Evolutionary conservation across 371 early-diverging fungal species (phyloP), one percentile per base, ranked within the genome.

Genomic region (Mortierella sp.): DNA sequence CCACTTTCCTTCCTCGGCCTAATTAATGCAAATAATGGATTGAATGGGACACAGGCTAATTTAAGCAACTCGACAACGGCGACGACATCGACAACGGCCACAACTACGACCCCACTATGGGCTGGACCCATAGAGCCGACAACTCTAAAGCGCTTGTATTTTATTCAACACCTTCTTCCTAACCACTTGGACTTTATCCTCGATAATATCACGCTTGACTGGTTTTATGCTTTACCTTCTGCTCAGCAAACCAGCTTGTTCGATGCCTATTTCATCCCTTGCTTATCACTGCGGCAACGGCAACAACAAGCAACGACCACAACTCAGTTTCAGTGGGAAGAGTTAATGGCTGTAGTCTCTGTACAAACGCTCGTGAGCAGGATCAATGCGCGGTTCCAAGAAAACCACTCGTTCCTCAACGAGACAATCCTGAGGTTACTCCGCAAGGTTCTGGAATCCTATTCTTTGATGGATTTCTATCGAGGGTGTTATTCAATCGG

Each of bases 321-420:
- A 52, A 24, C 35, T 30, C 20, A 37, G 22, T 35, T 22, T n/a
- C 20, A 61, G 16, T 22, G 22, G 30, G 22, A 37, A 9, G n/a
- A 30, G 2, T 32, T 55, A n/a, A 60, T 75, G 40, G 58, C 69
- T 1, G 45, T 66, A 0, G 59, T 80, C 12, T 67, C 81, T 8
- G 28, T 72, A 28, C 81, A 80, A 45, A 75, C 73, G 4, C 54
- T 80, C 5, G 66, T 75, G 14, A 68, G 60, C 32, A 59, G 72
- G 32, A 32, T 80, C 62, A 66, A 71, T 18, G 49, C 32, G 9
- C 71, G 51, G 14, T 80, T 80, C 39, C 61, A 68, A 11, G 68
- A 75, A 58, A 75, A 75, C 59, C 81, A 80, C n/a, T 72, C 81
- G 22, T 75, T 80, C 55, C 40, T 80, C 18, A 80, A 72, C 62